A percentile compares a stretch with the other conserved stretches of the same genome.
phyloP scores from a whole-genome alignment of 2,329 filamentous ascomycete genomes.

The Xylariomycetidae sp. region DNA sequence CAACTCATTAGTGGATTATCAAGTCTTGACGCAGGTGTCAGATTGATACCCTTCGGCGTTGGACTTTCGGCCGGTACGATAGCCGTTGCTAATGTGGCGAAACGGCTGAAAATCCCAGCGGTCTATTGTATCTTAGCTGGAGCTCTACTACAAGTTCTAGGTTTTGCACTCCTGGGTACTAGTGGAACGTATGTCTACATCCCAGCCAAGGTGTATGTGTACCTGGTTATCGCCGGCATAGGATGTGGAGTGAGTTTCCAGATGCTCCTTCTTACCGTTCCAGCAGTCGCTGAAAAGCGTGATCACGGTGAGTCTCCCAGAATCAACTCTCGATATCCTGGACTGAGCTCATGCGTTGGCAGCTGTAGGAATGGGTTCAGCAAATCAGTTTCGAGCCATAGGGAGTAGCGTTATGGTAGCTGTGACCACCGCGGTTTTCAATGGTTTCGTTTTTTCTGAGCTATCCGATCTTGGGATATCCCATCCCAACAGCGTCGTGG shows the following conservation, averaged over 20 bases:
- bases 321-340: background rate
- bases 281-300: slow-evolving; percentile 1
- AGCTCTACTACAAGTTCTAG: slow-evolving; percentile 3
- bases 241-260: slow-evolving; percentile 3
- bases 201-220: slow-evolving; percentile 1
- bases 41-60: slow-evolving; percentile 12
- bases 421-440: slow-evolving; percentile 3
- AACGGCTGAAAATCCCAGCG: slow-evolving; percentile 1
- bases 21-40: slow-evolving; percentile 9
- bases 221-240: slow-evolving; percentile 1
- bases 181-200: background rate
- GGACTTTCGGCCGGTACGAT: slow-evolving; percentile 1
- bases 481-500: background rate
- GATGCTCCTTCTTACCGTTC: slow-evolving; percentile 1
- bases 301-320: slow-evolving; percentile 3
- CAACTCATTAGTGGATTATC: slow-evolving; percentile 15
- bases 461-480: slow-evolving; percentile 2
- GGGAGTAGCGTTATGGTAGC: slow-evolving; percentile 2
- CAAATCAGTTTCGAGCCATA: slow-evolving; percentile 3
- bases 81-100: background rate
- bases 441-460: slow-evolving; percentile 1
- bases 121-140: slow-evolving; percentile 2
- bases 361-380: slow-evolving; percentile 4
- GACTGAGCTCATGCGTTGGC: background rate
- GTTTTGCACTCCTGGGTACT: slow-evolving; percentile 3